phyloP scores from a whole-genome alignment of 2,329 filamentous ascomycete species.

The Epichloe glyceriae region DNA sequence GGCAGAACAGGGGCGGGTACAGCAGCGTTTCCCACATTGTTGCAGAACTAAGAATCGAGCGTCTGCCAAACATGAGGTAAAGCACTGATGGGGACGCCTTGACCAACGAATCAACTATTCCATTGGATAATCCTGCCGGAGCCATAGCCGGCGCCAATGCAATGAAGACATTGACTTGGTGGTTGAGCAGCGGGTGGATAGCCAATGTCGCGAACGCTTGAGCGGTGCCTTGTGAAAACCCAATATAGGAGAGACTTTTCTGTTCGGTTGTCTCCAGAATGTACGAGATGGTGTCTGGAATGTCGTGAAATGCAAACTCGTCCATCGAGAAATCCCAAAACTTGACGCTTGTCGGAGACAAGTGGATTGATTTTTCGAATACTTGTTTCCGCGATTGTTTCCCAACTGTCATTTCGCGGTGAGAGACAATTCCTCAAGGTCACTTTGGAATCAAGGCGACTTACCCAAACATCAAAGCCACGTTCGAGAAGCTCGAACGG shows the following conservation, averaged over 20 bases:
- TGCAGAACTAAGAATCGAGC: slow-evolving; percentile 80
- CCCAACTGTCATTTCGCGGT: slow-evolving; percentile 48
- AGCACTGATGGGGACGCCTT: slow-evolving; percentile 88
- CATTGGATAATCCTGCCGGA: slow-evolving; percentile 77
- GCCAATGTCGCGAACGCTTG: slow-evolving; percentile 91
- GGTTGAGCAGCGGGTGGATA: slow-evolving; percentile 83
- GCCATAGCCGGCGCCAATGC: slow-evolving; percentile 94
- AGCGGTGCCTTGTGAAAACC: slow-evolving; percentile 92
- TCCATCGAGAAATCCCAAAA: slow-evolving; percentile 99
- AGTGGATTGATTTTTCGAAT: slow-evolving; percentile 86
- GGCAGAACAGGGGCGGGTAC: slow-evolving; percentile 87
- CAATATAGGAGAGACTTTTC: slow-evolving; percentile 82
- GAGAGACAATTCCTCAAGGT: not conserved
- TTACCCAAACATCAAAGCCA: slow-evolving; percentile 90
- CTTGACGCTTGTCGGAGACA: slow-evolving; percentile 56
- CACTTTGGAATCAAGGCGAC: slow-evolving; percentile 14
- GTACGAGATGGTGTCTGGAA: slow-evolving; percentile 87
- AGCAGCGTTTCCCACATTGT: slow-evolving; percentile 97
- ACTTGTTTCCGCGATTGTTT: slow-evolving; percentile 98
- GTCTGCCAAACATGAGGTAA: slow-evolving; percentile 83
- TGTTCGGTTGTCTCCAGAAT: slow-evolving; percentile 75
- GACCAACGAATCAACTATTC: slow-evolving; percentile 81
- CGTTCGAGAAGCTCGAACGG: slow-evolving; percentile 81
- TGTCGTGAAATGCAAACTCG: slow-evolving; percentile 95
- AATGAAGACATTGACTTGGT: slow-evolving; percentile 91